Evolutionary conservation across 805 yeast genomes (phyloP).

Genomic region (Starmera amethionina): DNA sequence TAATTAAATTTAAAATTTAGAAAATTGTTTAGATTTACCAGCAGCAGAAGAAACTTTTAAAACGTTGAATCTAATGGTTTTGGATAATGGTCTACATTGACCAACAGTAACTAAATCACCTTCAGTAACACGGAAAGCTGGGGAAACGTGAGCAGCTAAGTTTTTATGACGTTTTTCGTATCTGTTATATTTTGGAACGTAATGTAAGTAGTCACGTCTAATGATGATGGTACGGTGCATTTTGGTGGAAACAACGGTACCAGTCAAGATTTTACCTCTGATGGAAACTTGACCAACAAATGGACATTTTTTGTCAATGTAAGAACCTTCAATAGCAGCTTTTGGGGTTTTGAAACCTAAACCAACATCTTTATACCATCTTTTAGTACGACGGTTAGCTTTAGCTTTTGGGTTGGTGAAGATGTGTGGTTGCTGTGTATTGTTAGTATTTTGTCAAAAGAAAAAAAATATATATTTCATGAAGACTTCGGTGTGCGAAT

Average conservation of each 20-base stretch:
- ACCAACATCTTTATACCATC: constrained; percentile 99
- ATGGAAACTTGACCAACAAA: constrained; percentile 93
- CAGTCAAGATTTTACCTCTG: constrained; percentile 99
- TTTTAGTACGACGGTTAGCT: constrained; percentile 98
- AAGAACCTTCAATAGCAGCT: constrained; percentile 95
- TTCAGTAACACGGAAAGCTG: constrained; percentile 99
- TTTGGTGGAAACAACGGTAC: constrained; percentile 99
- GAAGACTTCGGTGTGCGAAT: no score
- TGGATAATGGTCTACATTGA: constrained; percentile 99
- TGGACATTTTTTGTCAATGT: constrained; percentile 99
- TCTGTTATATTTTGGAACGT: constrained; percentile 99
- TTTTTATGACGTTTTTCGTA: constrained; percentile 99
- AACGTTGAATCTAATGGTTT: constrained; percentile 99
- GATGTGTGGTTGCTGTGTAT: constrained; percentile 93
- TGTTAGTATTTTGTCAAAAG: no score
- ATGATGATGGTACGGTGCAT: constrained; percentile 99
- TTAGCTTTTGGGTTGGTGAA: constrained; percentile 99
- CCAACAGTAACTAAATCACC: constrained; percentile 99
- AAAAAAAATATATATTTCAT: no score
- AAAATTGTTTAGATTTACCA: constrained; percentile 86
- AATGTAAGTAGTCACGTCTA: constrained; percentile 99
- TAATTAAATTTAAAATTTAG: constrained; percentile 70
- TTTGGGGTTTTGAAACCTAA: constrained; percentile 99
- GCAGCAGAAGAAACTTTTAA: constrained; percentile 86
- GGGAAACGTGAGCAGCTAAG: constrained; percentile 99